Percentiles rank a stretch among this genome's conserved stretches.
phyloP scores from a whole-genome alignment of 805 yeast genomes.

The Jamesozyma lodderae region DNA sequence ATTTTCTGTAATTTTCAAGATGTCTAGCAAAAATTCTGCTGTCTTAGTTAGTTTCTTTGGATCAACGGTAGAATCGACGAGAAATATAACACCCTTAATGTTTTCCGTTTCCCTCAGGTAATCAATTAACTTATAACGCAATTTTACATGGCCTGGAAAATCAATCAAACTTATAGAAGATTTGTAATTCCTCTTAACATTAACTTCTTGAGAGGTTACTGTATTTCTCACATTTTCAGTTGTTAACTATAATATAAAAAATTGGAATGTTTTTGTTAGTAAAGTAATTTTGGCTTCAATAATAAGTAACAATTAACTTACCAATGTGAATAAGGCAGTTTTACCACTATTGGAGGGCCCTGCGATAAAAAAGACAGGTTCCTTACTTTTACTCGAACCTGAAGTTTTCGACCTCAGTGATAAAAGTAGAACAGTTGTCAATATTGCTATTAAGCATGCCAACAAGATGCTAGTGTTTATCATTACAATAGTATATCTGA shows the following conservation, averaged over 20 bases:
- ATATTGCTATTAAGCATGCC: background rate
- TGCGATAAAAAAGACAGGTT: slow-evolving; percentile 50
- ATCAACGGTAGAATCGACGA: slow-evolving; percentile 67
- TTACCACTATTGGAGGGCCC: slow-evolving; percentile 65
- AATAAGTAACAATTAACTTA: background rate
- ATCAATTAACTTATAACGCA: slow-evolving; percentile 46
- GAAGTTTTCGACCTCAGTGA: background rate
- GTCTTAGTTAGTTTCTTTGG: slow-evolving; percentile 41
- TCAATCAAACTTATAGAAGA: slow-evolving; percentile 53
- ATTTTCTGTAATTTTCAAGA: slow-evolving; percentile 53
- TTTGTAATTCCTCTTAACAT: slow-evolving; percentile 27
- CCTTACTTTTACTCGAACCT: background rate
- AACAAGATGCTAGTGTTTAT: background rate
- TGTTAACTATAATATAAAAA: slow-evolving; percentile 15
- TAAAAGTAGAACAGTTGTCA: slow-evolving; percentile 1
- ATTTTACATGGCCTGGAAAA: slow-evolving; percentile 81
- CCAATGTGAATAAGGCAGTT: slow-evolving; percentile 40
- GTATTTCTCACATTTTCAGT: slow-evolving; percentile 28
- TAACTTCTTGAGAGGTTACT: slow-evolving; percentile 47
- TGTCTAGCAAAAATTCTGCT: slow-evolving; percentile 49
- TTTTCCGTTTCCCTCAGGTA: slow-evolving; percentile 35
- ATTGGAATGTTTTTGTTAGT: slow-evolving; percentile 5
- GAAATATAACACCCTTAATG: slow-evolving; percentile 59
- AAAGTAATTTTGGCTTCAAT: background rate
- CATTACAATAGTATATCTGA: background rate